Base-by-base conservation (phyloP, 129 eudicot species). In the Chrysanthemum seticuspe region DNA sequence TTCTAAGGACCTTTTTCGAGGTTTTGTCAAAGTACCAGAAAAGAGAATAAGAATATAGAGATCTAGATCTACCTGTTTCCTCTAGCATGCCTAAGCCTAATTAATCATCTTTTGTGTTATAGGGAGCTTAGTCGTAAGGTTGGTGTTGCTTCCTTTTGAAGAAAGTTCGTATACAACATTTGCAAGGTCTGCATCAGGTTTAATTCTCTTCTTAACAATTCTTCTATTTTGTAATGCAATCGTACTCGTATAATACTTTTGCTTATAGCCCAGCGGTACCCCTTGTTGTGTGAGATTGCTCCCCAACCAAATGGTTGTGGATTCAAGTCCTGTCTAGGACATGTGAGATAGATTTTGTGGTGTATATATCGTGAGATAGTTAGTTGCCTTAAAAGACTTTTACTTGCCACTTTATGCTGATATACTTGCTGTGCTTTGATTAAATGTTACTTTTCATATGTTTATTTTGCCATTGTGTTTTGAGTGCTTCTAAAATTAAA, bases 101-200 rank as follows among this genome's bases (percentile, higher is more conserved):
- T 67, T 57, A 54, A 55, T 56, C 34, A 64, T 48, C 27, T 62
- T 76, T 77, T 71, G 25, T 77, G 52, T 80, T 75, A 82, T 93
- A 93, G 99, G 99, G 53, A 95, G 99, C 88, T 87, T 95, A 68
- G 96, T 91, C 67, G 99, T 95, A 82, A 91, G 99, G 79, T 76
- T 95, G 87, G 85, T 95, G 64, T 87, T 95, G 81, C 96, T 90
- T 54, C 99, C 99, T 13, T 95, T 95, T 74, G 99, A 95, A 82
- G 99, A 95, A 85, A 95, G 97, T 80, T 91, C 97, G n/a, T 95
- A 88, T 83, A 82, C 91, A 54, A 88, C 93, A 70, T 95, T 95
- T 91, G 99, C 99, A 74, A 95, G 94, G 87, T 95, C 90, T 62
- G 95, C 99, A 73, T 83, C 99, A 95, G 99, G 99, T 95, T 83